These are phyloP conservation scores for Hymenoscyphus fraxineus DNA, from an alignment of 2,329 filamentous ascomycete species.

Conservation along the genomic window DNA sequence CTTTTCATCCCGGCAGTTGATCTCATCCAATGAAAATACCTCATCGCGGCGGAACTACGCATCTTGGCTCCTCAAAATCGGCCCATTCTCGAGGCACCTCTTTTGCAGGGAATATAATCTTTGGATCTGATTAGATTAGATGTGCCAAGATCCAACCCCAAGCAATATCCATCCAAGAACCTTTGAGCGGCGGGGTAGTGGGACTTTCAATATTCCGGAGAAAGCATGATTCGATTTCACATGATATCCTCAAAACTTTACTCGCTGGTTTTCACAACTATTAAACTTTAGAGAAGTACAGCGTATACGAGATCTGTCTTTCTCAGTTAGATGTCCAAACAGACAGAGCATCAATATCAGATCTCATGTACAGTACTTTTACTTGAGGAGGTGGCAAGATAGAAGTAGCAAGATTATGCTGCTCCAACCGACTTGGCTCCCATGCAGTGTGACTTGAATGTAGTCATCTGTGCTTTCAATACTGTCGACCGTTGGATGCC, in stretches of 20 bases:
- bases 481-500: not conserved
- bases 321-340: too few relatives aligned
- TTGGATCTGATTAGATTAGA: slow-evolving; percentile 27
- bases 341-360: too few relatives aligned
- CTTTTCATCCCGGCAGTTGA: not conserved
- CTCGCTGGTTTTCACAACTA: too few relatives aligned
- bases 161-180: not conserved
- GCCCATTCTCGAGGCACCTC: slow-evolving; percentile 3
- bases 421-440: slow-evolving; percentile 2
- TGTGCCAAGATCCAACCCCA: not conserved
- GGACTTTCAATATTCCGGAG: not conserved
- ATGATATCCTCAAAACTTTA: too few relatives aligned
- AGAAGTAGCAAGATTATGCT: not conserved
- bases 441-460: slow-evolving; percentile 2
- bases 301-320: too few relatives aligned
- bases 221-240: too few relatives aligned
- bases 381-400: not conserved
- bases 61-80: slow-evolving; percentile 4
- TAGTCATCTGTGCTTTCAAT: not conserved
- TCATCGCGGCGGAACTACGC: not conserved
- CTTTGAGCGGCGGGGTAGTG: not conserved
- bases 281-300: too few relatives aligned
- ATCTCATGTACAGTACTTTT: not conserved
- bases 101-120: slow-evolving; percentile 12
- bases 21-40: not conserved